Conservation (phyloP, 257 asterid species). For the Solanum virginianum region DNA sequence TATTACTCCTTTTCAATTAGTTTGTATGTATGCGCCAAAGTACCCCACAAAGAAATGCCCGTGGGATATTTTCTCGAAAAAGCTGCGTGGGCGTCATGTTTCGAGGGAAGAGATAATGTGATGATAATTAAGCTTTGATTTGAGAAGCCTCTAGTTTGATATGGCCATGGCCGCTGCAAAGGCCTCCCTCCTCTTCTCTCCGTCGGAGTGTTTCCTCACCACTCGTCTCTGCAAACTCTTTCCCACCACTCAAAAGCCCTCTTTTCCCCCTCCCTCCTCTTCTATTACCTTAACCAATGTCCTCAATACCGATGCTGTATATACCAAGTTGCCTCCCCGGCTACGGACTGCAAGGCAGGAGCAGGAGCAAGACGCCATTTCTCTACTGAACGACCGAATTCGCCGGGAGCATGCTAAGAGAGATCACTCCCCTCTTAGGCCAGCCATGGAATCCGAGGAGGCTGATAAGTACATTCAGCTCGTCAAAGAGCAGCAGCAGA, state of each 20-base stretch:
- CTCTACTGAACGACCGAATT: conserved; percentile 57
- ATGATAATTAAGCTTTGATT: not conserved
- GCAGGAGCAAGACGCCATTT: conserved; percentile 42
- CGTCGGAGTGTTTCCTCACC: not conserved
- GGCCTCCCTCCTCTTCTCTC: not conserved
- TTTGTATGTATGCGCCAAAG: not conserved
- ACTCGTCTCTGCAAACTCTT: not conserved
- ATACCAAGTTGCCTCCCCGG: conserved; percentile 10
- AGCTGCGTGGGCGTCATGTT: not conserved
- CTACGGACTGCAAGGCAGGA: conserved; percentile 14
- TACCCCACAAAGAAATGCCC: not conserved
- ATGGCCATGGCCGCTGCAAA: not conserved
- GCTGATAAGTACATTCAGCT: conserved; percentile 77
- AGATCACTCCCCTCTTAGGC: conserved; percentile 34
- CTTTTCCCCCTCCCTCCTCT: not conserved
- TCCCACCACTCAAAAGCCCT: not conserved
- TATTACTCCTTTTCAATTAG: not conserved
- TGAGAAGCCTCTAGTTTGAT: not conserved
- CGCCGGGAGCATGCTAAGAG: conserved; percentile 67
- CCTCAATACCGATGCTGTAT: not conserved
- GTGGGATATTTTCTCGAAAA: not conserved
- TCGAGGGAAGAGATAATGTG: not conserved
- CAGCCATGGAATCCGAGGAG: conserved; percentile 55
- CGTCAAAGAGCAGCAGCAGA: conserved; percentile 86
- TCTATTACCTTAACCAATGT: not conserved